These are phyloP conservation scores for Beta vulgaris DNA, from an alignment of 148 eudicot genomes.

Conservation along the genomic window DNA sequence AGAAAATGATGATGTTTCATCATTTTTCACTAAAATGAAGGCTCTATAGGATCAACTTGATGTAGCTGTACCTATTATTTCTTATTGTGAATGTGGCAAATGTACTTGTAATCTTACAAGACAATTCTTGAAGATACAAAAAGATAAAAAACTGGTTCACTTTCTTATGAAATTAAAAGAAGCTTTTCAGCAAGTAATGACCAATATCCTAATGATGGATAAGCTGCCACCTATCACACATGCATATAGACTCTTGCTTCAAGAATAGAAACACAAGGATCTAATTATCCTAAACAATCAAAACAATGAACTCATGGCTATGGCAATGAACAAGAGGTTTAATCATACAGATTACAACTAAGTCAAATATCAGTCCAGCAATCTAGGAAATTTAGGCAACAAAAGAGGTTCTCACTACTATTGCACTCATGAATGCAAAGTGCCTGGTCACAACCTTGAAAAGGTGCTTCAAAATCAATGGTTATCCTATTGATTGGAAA, in stretches of 20 bases:
- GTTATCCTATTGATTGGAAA: neutral
- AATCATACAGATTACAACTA: neutral
- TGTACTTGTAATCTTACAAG: neutral
- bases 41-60: too few species aligned
- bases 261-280: neutral
- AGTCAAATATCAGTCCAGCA: neutral
- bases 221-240: neutral
- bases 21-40: too few species aligned
- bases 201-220: neutral
- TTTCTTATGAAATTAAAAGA: neutral
- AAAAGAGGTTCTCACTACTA: neutral
- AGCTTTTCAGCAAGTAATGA: neutral
- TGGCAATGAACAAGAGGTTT: neutral
- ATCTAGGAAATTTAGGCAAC: neutral
- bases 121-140: neutral
- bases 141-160: neutral
- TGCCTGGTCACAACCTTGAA: neutral
- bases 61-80: too few species aligned
- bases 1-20: too few species aligned
- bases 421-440: neutral
- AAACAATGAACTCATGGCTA: neutral
- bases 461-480: neutral
- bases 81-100: neutral
- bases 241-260: neutral
- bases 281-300: neutral